Base-by-base conservation (phyloP, 75 land plant species). In the Adiantum capillusveneris region DNA sequence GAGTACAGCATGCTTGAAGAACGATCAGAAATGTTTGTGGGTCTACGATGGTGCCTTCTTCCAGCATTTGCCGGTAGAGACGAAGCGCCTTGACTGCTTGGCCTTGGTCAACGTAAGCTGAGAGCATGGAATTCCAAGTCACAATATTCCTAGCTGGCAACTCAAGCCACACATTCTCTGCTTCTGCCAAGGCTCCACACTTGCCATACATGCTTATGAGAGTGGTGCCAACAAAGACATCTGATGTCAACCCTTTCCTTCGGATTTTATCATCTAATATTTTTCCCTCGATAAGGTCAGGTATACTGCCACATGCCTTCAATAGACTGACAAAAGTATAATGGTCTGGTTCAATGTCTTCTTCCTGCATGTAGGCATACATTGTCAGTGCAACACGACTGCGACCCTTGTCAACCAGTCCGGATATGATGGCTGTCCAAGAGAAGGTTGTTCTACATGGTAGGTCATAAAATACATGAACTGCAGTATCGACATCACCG, bases 51-150 rank as follows among this genome's bases (percentile, higher is more conserved):
- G n/a, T 61, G 24, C 65, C 64, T 26, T 7, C 53, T 5, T 63
- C 45, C 43, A 68, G 59, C 63, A 61, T 61, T 19, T 44, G 24
- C 45, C 19, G 1, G 29, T 34, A 61, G 3, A 44, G 28, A 12
- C 18, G 37, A 1, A 61, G n/a, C 9, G 63, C 63, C 26, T 24
- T 41, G 22, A 44, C 20, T 31, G 25, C 30, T 14, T 44, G 50
- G 3, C 63, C 63, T 7, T 3, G n/a, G 1, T 44, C 43, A 45
- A 45, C 63, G 25, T 43, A 60, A 6, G 50, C 63, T 3, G 63
- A 72, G 34, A 83, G 68, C 51, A 83, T 75, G 0, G 74, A 59
- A 70, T 78, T 83, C 79, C 81, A 83, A 12, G 81, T 75, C 19
- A 79, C 76, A 24, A 64, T 57, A 20, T 41, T 70, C 29, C 49